Base-by-base conservation (phyloP, 164 flowering plant species). In the Platanus orientalis region DNA sequence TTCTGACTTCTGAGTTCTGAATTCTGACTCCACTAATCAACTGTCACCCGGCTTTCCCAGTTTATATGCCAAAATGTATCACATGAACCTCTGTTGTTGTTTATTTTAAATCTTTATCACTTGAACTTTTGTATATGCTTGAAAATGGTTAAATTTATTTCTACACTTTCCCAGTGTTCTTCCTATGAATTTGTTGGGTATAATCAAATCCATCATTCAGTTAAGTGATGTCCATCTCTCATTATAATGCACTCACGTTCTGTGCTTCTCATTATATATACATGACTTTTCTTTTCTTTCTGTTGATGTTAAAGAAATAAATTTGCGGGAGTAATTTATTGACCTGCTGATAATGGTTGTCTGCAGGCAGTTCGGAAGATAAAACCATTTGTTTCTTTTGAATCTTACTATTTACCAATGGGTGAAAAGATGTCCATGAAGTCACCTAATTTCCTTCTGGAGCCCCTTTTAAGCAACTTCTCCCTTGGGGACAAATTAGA, bases 341-440 rank as follows among this genome's bases (percentile, higher is more conserved):
- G 69, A 79, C 71, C 67, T 54, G 64, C 73, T 80, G 63, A 70
- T 58, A 3, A 68, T 81, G 75, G 61, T 80, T 83, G 20, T 79
- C 56, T 85, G 88, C 96, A 94, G 97, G 77, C 93, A 57, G 71
- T 83, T 71, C 66, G 83, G 26, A 73, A 78, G 70, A 84, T 60
- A 71, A 75, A 67, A 57, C 71, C 81, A 40, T 63, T 71, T 13
- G 73, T 65, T 19, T 77, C 80, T 29, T 77, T 83, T 66, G 92
- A 83, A 64, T 82, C 90, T 34, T 83, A 80, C 73, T 94, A 82
- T 76, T 51, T 86, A 56, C 98, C 97, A 56, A 30, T 76, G 25
- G 68, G 68, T 58, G 79, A 47, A 62, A 74, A 72, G n/a, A 61
- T 77, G 39, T 65, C 82, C 24, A 58, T 70, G 14, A 66, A 58